Percentiles rank a stretch among this genome's conserved stretches.
Evolutionary conservation across 2,329 filamentous ascomycete species (phyloP).

Genomic region (Hypomyces rosellus): DNA sequence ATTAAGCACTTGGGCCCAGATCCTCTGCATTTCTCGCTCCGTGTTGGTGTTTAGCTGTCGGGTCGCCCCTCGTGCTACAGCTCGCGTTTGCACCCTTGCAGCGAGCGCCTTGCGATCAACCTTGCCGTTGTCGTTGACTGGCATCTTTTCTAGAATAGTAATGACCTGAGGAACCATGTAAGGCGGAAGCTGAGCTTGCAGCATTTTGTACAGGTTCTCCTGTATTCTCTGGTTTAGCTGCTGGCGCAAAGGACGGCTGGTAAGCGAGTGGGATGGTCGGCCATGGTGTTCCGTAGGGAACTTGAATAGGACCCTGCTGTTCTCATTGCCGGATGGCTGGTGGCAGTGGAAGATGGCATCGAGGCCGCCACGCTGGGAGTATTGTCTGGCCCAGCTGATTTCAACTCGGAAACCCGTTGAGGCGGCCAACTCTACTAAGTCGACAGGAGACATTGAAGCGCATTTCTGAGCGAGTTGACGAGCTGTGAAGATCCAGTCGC

Average conservation of each 20-base stretch:
- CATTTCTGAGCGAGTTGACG: conserved; percentile 1
- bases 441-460: conserved; percentile 12
- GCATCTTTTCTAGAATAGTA: conserved; percentile 18
- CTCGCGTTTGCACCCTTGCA: not conserved
- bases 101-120: conserved; percentile 17
- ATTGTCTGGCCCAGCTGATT: conserved; percentile 37
- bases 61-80: not conserved
- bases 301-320: conserved; percentile 13
- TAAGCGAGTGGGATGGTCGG: conserved; percentile 3
- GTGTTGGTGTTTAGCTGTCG: not conserved
- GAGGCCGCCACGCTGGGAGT: conserved; percentile 18
- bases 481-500: not conserved
- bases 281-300: conserved; percentile 18
- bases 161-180: conserved; percentile 23
- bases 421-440: conserved; percentile 18
- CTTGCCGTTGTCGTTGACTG: conserved; percentile 21
- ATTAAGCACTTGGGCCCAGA: conserved; percentile 3
- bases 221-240: conserved; percentile 3
- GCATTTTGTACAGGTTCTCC: not conserved
- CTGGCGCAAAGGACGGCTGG: conserved; percentile 15
- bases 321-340: conserved; percentile 13
- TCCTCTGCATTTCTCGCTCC: not conserved
- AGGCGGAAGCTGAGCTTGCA: conserved; percentile 12
- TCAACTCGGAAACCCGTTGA: conserved; percentile 40
- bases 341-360: conserved; percentile 30